A percentile compares a stretch with the other conserved stretches of the same genome.
Evolutionary conservation across 2,329 filamentous ascomycete genomes (phyloP).

Genomic region (Monosporascus sp.): DNA sequence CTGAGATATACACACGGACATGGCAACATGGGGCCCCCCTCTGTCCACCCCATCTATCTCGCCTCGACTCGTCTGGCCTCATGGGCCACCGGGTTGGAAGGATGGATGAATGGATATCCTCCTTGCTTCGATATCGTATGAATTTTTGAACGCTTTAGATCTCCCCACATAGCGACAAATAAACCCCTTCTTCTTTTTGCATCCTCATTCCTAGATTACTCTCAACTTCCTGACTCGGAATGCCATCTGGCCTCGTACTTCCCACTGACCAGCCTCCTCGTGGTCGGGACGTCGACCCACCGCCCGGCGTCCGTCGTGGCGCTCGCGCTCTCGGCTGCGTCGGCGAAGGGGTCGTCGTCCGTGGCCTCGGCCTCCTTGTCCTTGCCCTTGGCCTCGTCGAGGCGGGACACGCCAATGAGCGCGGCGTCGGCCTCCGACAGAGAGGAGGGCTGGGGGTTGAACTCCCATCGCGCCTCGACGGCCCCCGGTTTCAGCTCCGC

Average conservation of each 20-base stretch:
- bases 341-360: slow-evolving; percentile 66
- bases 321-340: slow-evolving; percentile 37
- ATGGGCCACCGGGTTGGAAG: slow-evolving; percentile 1
- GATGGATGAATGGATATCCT: neutral
- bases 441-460: slow-evolving; percentile 17
- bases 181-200: slow-evolving; percentile 3
- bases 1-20: no score
- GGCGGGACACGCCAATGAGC: slow-evolving; percentile 57
- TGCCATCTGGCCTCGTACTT: slow-evolving; percentile 61
- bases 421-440: slow-evolving; percentile 17
- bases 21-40: no score
- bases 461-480: slow-evolving; percentile 81
- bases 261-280: slow-evolving; percentile 67
- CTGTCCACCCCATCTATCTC: no score
- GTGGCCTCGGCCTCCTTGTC: no score
- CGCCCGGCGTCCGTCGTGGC: slow-evolving; percentile 11
- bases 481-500: slow-evolving; percentile 67
- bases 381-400: slow-evolving; percentile 49
- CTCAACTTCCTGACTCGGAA: neutral
- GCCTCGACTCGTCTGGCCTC: no score
- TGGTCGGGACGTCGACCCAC: slow-evolving; percentile 65
- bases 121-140: no score
- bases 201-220: neutral
- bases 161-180: no score
- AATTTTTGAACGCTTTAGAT: no score